Conservation (phyloP, 805 yeast genomes). For the Wickerhamomyces alni region DNA sequence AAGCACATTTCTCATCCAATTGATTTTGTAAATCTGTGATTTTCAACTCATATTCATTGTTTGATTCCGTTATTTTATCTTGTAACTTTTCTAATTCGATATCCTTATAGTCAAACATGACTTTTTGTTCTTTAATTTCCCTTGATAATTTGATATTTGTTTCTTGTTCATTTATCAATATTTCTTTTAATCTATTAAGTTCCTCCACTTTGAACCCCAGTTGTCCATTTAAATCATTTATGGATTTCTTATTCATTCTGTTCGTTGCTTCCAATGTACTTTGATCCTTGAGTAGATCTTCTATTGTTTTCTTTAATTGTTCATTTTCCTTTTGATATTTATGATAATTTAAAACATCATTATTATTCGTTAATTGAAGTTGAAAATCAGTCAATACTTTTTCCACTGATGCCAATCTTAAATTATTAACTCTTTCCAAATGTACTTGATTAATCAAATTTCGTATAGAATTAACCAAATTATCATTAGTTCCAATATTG, state of each 20-base stretch:
- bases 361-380: constrained; percentile 6
- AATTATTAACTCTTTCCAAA: constrained; percentile 52
- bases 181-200: background rate
- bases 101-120: background rate
- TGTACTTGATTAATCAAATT: constrained; percentile 49
- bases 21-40: background rate
- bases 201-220: background rate
- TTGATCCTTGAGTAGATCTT: background rate
- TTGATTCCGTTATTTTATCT: background rate
- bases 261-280: background rate
- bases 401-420: constrained; percentile 48
- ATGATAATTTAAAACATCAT: background rate
- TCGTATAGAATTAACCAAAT: constrained; percentile 49
- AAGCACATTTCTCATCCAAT: background rate
- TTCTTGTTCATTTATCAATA: background rate
- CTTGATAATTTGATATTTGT: background rate
- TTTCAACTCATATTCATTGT: background rate
- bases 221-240: background rate
- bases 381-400: constrained; percentile 48
- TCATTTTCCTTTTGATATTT: background rate
- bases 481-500: constrained; percentile 50
- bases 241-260: background rate
- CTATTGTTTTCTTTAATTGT: background rate
- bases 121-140: background rate
- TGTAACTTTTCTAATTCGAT: too few relatives aligned